phyloP scores from a whole-genome alignment of 139 green algal genomes.

The Chloropicon primus region DNA sequence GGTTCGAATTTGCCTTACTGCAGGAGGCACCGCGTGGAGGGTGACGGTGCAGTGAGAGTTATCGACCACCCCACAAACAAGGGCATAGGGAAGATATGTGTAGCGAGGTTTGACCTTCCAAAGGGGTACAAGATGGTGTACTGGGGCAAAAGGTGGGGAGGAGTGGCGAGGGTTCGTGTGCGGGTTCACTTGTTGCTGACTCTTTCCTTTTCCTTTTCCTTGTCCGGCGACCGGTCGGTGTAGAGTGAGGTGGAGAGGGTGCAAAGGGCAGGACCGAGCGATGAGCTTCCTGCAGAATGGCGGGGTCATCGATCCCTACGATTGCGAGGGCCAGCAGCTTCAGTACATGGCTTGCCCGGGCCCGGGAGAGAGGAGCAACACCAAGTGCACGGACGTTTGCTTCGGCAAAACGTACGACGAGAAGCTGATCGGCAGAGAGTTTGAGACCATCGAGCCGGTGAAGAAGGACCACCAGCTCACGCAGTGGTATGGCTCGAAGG shows the following conservation, averaged over 20 bases:
- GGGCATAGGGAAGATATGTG: constrained; percentile 2
- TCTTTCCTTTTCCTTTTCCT: no score
- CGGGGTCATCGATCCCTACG: constrained; percentile 18
- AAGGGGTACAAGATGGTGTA: constrained; percentile 14
- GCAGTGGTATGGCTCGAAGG: constrained; percentile 11
- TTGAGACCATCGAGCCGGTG: not conserved
- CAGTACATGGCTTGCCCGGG: constrained; percentile 17
- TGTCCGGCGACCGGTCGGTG: no score
- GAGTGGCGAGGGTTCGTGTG: no score
- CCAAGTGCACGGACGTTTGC: not conserved
- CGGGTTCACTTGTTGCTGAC: no score
- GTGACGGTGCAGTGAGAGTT: constrained; percentile 11
- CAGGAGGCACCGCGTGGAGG: not conserved
- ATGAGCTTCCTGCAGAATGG: constrained; percentile 11
- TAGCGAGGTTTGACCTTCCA: constrained; percentile 12
- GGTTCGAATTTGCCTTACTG: constrained; percentile 12
- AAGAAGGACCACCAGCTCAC: constrained; percentile 14
- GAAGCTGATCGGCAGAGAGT: constrained; percentile 13
- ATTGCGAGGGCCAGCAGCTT: not conserved
- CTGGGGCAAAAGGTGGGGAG: constrained; percentile 8
- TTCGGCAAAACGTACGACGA: constrained; percentile 13
- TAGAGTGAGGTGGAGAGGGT: not conserved
- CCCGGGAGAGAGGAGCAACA: constrained; percentile 14
- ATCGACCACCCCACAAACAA: constrained; percentile 4
- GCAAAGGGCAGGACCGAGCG: constrained; percentile 3